Evolutionary conservation across 441 rosid genomes (phyloP).

Genomic region (Corymbia calophylla): DNA sequence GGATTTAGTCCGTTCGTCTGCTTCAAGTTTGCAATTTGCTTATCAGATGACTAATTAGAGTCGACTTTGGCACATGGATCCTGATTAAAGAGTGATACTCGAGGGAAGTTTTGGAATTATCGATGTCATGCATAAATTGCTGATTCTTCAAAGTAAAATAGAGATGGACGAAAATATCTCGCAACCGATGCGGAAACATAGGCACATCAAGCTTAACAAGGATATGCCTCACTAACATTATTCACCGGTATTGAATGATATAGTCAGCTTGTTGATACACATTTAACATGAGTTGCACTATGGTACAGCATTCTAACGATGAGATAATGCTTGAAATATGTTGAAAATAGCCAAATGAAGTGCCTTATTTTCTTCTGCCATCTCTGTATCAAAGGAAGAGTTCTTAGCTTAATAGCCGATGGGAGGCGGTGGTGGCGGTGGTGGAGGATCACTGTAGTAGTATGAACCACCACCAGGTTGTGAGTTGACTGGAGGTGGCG

Average conservation of each 20-base stretch:
- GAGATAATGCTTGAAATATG: not conserved
- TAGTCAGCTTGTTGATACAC: not conserved
- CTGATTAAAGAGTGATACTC: not conserved
- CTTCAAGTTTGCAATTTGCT: not conserved
- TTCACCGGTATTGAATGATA: not conserved
- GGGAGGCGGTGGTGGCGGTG: slow-evolving; percentile 5
- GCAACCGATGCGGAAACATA: not conserved
- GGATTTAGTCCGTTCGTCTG: not conserved
- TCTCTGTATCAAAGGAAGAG: not conserved
- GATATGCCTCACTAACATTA: not conserved
- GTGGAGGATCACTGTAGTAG: not conserved
- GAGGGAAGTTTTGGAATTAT: not conserved
- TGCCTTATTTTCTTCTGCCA: not conserved
- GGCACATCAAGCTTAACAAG: not conserved
- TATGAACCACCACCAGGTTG: not conserved
- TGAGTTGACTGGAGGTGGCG: not conserved
- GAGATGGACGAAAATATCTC: not conserved
- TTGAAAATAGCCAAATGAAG: not conserved
- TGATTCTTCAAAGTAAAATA: not conserved
- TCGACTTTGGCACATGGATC: not conserved
- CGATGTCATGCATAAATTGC: not conserved
- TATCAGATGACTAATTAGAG: not conserved
- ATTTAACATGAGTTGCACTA: not conserved
- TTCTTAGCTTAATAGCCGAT: not conserved
- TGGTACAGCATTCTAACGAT: not conserved